A percentile compares a stretch with the other conserved stretches of the same genome.
phyloP scores from a whole-genome alignment of 768 basidiomycete species.

The Hortiboletus campestris region DNA sequence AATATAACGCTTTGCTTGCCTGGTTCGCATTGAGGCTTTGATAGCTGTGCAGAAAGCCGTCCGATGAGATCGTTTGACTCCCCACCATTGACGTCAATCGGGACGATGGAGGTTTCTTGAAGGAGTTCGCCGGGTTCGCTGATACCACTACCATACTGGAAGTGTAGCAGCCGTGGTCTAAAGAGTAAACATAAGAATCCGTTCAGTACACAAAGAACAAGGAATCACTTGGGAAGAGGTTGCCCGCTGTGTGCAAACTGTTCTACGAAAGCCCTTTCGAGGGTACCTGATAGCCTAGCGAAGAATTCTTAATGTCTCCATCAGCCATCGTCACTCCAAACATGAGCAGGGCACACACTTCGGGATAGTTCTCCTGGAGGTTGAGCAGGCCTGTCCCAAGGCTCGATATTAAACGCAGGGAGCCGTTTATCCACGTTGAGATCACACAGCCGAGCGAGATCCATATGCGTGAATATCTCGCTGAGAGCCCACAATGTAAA shows the following conservation, averaged over 20 bases:
- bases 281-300: constrained; percentile 37
- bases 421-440: constrained; percentile 54
- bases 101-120: constrained; percentile 47
- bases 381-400: constrained; percentile 36
- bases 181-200: background rate
- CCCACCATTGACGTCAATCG: constrained; percentile 46
- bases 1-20: constrained; percentile 57
- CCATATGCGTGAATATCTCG: constrained; percentile 69
- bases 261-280: constrained; percentile 45
- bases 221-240: constrained; percentile 31
- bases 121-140: constrained; percentile 30
- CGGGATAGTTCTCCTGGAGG: constrained; percentile 43
- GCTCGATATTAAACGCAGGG: constrained; percentile 42
- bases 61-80: constrained; percentile 58
- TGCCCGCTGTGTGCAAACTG: constrained; percentile 37
- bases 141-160: constrained; percentile 50
- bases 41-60: constrained; percentile 39
- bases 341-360: constrained; percentile 27
- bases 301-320: constrained; percentile 45
- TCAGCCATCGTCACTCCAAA: constrained; percentile 14
- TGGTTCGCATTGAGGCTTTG: constrained; percentile 23
- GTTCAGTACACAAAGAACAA: background rate
- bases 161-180: constrained; percentile 49
- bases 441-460: constrained; percentile 57
- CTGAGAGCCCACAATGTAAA: constrained; percentile 54